Evolutionary conservation across 2,329 filamentous ascomycete species (phyloP).

Genomic region (Aureobasidium pullulans): DNA sequence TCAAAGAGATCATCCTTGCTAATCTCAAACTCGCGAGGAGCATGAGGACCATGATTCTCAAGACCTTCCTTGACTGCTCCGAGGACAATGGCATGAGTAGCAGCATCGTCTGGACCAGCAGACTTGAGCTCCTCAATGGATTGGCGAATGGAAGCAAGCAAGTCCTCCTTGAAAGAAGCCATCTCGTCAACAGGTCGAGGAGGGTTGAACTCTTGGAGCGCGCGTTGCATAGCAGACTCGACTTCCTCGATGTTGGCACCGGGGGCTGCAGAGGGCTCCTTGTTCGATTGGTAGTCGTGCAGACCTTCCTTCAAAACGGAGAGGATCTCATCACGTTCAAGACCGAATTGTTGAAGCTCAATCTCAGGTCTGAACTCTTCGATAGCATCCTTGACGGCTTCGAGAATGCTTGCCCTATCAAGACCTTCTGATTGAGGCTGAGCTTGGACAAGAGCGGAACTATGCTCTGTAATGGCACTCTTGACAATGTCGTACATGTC

Average conservation of each 20-base stretch:
- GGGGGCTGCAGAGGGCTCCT: slow-evolving; percentile 38
- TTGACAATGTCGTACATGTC: slow-evolving; percentile 82
- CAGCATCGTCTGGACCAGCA: slow-evolving; percentile 32
- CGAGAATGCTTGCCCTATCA: slow-evolving; percentile 67
- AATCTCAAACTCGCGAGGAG: slow-evolving; percentile 39
- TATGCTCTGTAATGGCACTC: slow-evolving; percentile 61
- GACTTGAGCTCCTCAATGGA: slow-evolving; percentile 76
- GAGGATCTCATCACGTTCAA: slow-evolving; percentile 85
- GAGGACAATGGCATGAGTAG: slow-evolving; percentile 49
- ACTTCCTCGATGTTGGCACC: slow-evolving; percentile 66
- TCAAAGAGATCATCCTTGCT: slow-evolving; percentile 49
- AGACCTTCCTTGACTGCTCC: slow-evolving; percentile 54
- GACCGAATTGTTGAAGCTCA: slow-evolving; percentile 78
- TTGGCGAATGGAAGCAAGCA: slow-evolving; percentile 75
- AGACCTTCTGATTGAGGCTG: slow-evolving; percentile 26
- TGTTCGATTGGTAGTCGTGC: slow-evolving; percentile 57
- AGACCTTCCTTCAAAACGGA: slow-evolving; percentile 81
- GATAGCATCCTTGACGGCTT: slow-evolving; percentile 83
- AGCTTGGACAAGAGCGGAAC: slow-evolving; percentile 33
- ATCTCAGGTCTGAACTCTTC: slow-evolving; percentile 93
- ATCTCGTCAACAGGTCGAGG: slow-evolving; percentile 64
- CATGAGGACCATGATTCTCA: slow-evolving; percentile 36
- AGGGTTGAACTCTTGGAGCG: slow-evolving; percentile 70
- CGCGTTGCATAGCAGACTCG: slow-evolving; percentile 76
- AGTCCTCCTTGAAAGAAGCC: slow-evolving; percentile 69